A percentile compares a stretch with the other conserved stretches of the same genome.
phyloP scores from a whole-genome alignment of 306 rosid genomes.

The Begonia masoniana region DNA sequence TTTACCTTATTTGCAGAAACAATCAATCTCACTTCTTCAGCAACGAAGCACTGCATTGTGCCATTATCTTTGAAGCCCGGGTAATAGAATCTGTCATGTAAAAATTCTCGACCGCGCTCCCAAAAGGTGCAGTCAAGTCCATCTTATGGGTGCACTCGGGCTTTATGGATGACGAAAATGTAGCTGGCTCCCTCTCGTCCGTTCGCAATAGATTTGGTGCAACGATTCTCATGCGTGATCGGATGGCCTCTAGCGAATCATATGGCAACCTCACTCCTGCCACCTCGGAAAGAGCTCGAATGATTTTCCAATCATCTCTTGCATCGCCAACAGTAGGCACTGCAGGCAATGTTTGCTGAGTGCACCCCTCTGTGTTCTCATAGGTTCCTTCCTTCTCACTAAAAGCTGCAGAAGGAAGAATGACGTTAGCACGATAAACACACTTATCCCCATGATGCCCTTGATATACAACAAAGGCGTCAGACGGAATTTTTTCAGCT shows the following conservation, averaged over 20 bases:
- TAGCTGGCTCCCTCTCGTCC: constrained; percentile 75
- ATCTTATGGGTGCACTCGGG: constrained; percentile 37
- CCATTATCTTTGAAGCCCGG: constrained; percentile 98
- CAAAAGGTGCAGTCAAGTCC: constrained; percentile 37
- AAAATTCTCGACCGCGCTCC: constrained; percentile 60
- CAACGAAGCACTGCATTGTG: constrained; percentile 83
- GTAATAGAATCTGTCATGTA: constrained; percentile 98
- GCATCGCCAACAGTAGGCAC: constrained; percentile 98
- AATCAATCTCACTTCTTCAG: constrained; percentile 54
- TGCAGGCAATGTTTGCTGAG: constrained; percentile 89
- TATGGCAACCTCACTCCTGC: constrained; percentile 61
- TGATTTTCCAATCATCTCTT: constrained; percentile 93
- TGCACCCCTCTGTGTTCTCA: constrained; percentile 83
- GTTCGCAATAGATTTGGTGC: constrained; percentile 73
- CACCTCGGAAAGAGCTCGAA: constrained; percentile 87
- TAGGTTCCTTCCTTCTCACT: constrained; percentile 96
- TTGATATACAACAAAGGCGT: constrained; percentile 95
- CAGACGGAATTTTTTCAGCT: constrained; percentile 50
- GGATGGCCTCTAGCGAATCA: constrained; percentile 55
- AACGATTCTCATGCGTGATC: constrained; percentile 52
- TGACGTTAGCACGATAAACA: constrained; percentile 81
- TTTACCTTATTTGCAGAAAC: too few species aligned
- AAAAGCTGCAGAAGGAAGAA: constrained; percentile 84
- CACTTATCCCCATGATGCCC: constrained; percentile 92
- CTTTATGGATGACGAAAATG: constrained; percentile 57